Base-by-base conservation (phyloP, 495 filamentous ascomycete genomes). In the Talaromyces ruber region DNA sequence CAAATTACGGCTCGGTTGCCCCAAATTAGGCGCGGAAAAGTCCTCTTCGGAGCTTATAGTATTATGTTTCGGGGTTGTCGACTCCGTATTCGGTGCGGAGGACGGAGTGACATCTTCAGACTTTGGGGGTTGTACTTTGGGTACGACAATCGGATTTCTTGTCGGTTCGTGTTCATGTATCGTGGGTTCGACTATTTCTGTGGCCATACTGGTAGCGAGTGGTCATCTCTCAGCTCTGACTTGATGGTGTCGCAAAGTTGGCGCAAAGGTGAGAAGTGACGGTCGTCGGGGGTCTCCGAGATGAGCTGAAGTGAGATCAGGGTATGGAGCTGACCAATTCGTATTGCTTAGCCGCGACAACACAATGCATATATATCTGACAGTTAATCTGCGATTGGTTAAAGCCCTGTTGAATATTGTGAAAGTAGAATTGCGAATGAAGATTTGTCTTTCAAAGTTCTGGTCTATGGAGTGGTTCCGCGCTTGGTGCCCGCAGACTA, bases 101-200 rank as follows among this genome's bases (percentile, higher is more conserved):
- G 43, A 47, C 43, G 43, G 16, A 47, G 43, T 21, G 7, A 30
- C 28, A 54, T 72, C 70, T 24, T 70, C 60, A 14, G 70, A 69
- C n/a, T 71, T 63, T 64, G 37, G 37, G 2, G 58, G 39, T 47
- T 59, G 51, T 11, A 54, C 51, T 54, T 54, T 54, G 26, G 51
- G 51, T 54, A 54, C 51, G 22, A 54, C 75, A 76, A 65, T 76
- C 73, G 60, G 70, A 58, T 61, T 68, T 64, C 56, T 63, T 70
- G 61, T 63, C 63, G 73, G 71, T 50, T 71, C 70, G 62, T 76
- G 72, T 66, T 72, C 67, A 68, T 72, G 69, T 62, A 70, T 64
- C 63, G 75, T 68, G 63, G 72, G 75, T 56, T 79, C 70, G 66
- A 78, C 67, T 63, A 71, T 74, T 72, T 71, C 74, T 64, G 74